These are phyloP conservation scores for Pythium scleroteichum DNA, from an alignment of 352 stramenopile species.

Conservation along the genomic window DNA sequence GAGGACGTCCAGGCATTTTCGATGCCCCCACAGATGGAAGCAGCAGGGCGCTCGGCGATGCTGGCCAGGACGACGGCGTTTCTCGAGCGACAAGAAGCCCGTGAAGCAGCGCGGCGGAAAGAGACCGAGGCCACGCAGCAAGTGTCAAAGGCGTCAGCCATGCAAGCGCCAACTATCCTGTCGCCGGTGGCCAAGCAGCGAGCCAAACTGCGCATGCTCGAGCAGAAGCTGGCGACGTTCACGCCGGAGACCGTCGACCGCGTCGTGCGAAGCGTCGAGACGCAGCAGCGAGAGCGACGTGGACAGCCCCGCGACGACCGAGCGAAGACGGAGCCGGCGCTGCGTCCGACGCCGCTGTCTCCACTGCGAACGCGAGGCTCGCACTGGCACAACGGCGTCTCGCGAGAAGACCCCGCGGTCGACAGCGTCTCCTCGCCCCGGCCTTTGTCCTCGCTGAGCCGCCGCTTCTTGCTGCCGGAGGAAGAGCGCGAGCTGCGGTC, in stretches of 20 bases:
- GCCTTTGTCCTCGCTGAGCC: slow-evolving; percentile 3
- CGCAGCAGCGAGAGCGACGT: slow-evolving; percentile 1
- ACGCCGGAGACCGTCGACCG: slow-evolving; percentile 49
- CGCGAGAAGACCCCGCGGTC: slow-evolving; percentile 26
- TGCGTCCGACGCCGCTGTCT: slow-evolving; percentile 42
- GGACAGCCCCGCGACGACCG: not conserved
- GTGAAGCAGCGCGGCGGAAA: slow-evolving; percentile 7
- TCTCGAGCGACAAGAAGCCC: slow-evolving; percentile 11
- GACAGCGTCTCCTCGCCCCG: not conserved
- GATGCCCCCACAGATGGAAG: not conserved
- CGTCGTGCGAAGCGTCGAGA: slow-evolving; percentile 27
- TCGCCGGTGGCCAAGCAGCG: slow-evolving; percentile 55
- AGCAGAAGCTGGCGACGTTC: slow-evolving; percentile 55
- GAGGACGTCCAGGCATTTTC: too few relatives aligned
- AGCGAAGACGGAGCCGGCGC: not conserved
- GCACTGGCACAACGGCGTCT: slow-evolving; percentile 62
- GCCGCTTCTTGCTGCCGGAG: slow-evolving; percentile 57
- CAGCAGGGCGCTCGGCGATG: not conserved
- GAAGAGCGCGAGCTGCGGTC: slow-evolving; percentile 54
- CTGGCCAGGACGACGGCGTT: slow-evolving; percentile 16
- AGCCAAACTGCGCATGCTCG: slow-evolving; percentile 53
- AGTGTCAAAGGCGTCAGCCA: not conserved
- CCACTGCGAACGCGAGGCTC: slow-evolving; percentile 45
- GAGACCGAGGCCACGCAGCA: slow-evolving; percentile 3
- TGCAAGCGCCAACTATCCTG: not conserved